These are phyloP conservation scores for Laburnicola sp. DNA, from an alignment of 2,329 filamentous ascomycete species.

Conservation along the genomic window DNA sequence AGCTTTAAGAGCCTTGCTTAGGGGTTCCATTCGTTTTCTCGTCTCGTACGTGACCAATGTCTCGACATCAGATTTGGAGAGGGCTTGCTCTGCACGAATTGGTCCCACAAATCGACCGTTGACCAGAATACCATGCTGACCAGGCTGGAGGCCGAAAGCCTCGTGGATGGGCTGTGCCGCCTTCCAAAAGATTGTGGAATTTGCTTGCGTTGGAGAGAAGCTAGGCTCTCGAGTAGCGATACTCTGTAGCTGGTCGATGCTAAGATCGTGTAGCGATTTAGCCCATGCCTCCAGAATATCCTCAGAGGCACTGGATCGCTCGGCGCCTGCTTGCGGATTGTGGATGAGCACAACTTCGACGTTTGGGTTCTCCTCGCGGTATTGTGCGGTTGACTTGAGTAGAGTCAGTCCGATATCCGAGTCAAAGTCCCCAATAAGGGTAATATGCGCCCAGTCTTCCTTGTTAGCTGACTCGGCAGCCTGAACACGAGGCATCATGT, in stretches of 20 bases:
- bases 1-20: conserved; percentile 69
- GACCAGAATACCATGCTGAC: conserved; percentile 56
- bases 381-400: conserved; percentile 66
- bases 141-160: conserved; percentile 52
- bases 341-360: conserved; percentile 77
- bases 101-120: conserved; percentile 74
- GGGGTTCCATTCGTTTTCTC: conserved; percentile 71
- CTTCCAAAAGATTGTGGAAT: conserved; percentile 42
- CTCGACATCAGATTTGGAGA: conserved; percentile 71
- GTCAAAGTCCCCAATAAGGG: conserved; percentile 74
- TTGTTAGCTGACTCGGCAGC: conserved; percentile 44
- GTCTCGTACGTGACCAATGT: conserved; percentile 75
- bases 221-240: conserved; percentile 20
- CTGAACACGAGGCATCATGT: conserved; percentile 59
- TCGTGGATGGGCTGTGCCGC: conserved; percentile 42
- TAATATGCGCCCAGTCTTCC: conserved; percentile 68
- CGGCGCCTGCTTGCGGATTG: conserved; percentile 57
- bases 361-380: conserved; percentile 68
- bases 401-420: conserved; percentile 66
- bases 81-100: conserved; percentile 59
- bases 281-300: conserved; percentile 30
- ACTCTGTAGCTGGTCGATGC: conserved; percentile 25
- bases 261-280: conserved; percentile 25
- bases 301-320: conserved; percentile 30
- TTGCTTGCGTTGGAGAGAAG: conserved; percentile 17